Evolutionary conservation across 2,329 filamentous ascomycete species (phyloP), one percentile per base, ranked within the genome.

Genomic region (Aspergillus arachidicola): DNA sequence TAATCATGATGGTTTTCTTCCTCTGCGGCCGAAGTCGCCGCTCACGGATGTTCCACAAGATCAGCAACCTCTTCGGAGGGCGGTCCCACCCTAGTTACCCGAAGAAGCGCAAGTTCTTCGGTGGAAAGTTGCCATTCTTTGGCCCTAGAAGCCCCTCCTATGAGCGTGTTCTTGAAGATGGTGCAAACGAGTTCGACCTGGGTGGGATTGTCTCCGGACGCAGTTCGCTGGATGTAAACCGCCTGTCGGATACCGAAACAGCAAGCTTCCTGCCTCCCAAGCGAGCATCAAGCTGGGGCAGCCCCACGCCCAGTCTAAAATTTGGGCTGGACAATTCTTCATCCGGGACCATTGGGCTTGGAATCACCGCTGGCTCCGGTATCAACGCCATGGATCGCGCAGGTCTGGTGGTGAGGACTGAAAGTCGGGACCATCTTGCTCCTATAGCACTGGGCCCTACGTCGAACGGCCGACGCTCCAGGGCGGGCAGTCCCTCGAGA

Each of bases 141-240:
- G 71, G 75, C 19, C 71, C 76, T 7, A 72, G 68, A 16, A 67
- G 67, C 6, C 79, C 82, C 9, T 82, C 85, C 3, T 97, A 97
- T 73, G 94, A 97, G 74, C 89, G 93, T 34, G 90, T 97, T 3
- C 80, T 96, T 58, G 93, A 97, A 78, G 91, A 94, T 69, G 93
- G 91, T 12, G 81, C 80, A 2, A 79, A 86, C 60, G 90, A 93
- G 48, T 94, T 96, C 73, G 94, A 97, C 74, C 85, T 97, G 2
- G 87, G 86, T 32, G 88, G 88, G 19, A 79, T 87, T 10, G 86
- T 89, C 34, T 88, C 79, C 4, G 73, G 76, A 36, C 70, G 68
- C 16, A 74, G 73, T 57, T 83, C 87, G 1, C 85, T 88, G 58
- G 86, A 89, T 56, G 87, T 88, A 61, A 87, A 89, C 1, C 82